Evolutionary conservation across 2,329 filamentous ascomycete genomes (phyloP).

Genomic region (Aspergillus unguis): DNA sequence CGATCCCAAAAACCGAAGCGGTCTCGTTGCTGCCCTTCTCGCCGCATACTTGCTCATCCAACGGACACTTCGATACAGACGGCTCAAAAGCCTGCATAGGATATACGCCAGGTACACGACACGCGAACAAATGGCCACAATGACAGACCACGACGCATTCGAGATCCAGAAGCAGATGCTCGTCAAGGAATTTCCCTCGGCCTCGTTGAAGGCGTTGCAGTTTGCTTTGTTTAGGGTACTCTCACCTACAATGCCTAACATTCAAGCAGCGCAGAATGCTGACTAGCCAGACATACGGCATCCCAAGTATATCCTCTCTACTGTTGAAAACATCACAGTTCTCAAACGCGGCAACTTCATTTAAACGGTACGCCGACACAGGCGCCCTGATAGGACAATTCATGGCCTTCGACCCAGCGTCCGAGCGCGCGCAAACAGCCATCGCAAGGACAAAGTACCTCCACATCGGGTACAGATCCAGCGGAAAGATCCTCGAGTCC

Average conservation of each 20-base stretch:
- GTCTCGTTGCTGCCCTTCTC: slow-evolving; percentile 2
- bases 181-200: slow-evolving; percentile 55
- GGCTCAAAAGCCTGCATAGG: slow-evolving; percentile 35
- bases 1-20: slow-evolving; percentile 6
- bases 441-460: slow-evolving; percentile 64
- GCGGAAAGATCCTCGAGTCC: slow-evolving; percentile 58
- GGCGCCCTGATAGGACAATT: slow-evolving; percentile 50
- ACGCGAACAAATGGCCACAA: slow-evolving; percentile 43
- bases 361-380: slow-evolving; percentile 55
- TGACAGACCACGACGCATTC: slow-evolving; percentile 54
- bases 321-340: slow-evolving; percentile 52
- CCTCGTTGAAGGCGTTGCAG: slow-evolving; percentile 49
- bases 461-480: slow-evolving; percentile 54
- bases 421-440: slow-evolving; percentile 48
- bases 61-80: slow-evolving; percentile 26
- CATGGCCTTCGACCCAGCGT: slow-evolving; percentile 42
- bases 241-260: not conserved
- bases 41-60: slow-evolving; percentile 23
- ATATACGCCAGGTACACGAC: slow-evolving; percentile 40
- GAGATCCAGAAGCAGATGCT: slow-evolving; percentile 47
- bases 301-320: slow-evolving; percentile 52
- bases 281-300: slow-evolving; percentile 50
- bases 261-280: not conserved
- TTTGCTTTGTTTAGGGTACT: slow-evolving; percentile 57
- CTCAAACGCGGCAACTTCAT: slow-evolving; percentile 42